Conservation (phyloP, 768 basidiomycete species). For the Hemileccinum impolitum region DNA sequence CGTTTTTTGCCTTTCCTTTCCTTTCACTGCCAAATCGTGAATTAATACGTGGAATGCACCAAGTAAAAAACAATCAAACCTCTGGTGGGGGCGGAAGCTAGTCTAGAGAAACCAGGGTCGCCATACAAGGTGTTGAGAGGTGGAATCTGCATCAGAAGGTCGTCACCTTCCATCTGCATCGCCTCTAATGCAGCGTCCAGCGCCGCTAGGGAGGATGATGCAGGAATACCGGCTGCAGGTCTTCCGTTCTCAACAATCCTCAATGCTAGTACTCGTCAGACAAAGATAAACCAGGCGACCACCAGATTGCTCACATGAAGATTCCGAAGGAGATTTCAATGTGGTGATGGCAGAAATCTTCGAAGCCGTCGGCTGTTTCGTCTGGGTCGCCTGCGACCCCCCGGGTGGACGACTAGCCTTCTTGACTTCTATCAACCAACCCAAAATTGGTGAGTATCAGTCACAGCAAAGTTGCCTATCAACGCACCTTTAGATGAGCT, state of each 20-base stretch:
- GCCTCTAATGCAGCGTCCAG: slow-evolving; percentile 13
- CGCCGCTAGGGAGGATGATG: slow-evolving; percentile 14
- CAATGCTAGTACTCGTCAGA: slow-evolving; percentile 8
- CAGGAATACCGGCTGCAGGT: background rate
- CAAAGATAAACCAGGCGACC: background rate
- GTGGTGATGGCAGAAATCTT: background rate
- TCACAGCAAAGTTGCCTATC: background rate
- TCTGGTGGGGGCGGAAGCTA: background rate
- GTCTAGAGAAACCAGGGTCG: background rate
- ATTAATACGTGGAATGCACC: background rate
- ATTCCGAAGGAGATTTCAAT: background rate
- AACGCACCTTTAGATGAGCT: slow-evolving; percentile 2
- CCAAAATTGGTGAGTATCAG: background rate
- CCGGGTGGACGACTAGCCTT: background rate
- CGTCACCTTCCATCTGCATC: slow-evolving; percentile 1
- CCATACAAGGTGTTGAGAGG: background rate
- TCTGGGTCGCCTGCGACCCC: slow-evolving; percentile 11
- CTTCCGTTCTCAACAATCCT: background rate
- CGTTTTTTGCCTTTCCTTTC: background rate
- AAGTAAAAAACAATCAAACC: background rate
- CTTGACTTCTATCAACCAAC: slow-evolving; percentile 8
- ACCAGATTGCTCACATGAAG: slow-evolving; percentile 6
- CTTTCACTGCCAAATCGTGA: background rate
- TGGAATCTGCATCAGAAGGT: slow-evolving; percentile 2
- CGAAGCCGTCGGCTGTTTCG: background rate